These are phyloP conservation scores for Pleurotus eryngii DNA, from an alignment of 768 basidiomycete genomes.

Conservation along the genomic window DNA sequence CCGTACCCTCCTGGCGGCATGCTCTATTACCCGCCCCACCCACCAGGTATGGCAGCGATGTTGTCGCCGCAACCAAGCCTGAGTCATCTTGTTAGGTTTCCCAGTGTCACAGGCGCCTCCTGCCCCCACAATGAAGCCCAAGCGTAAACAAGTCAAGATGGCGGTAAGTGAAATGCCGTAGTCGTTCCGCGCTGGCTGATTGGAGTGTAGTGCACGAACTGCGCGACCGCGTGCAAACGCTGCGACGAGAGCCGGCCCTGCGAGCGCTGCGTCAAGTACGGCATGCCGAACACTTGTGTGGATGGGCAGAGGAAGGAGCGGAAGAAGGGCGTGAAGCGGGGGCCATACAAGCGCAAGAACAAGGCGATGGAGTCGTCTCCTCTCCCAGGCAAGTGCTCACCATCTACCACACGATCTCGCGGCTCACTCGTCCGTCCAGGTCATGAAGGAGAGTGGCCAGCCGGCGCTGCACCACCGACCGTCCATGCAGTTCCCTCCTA, in stretches of 20 bases:
- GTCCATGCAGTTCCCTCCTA: neutral
- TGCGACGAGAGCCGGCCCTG: conserved; percentile 89
- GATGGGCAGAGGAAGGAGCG: conserved; percentile 93
- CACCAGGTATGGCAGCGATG: conserved; percentile 27
- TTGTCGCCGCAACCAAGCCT: neutral
- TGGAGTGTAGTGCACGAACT: conserved; percentile 65
- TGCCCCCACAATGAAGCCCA: conserved; percentile 39
- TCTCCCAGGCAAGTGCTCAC: neutral
- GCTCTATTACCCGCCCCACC: conserved; percentile 38
- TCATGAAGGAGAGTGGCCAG: conserved; percentile 26
- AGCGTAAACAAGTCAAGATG: conserved; percentile 88
- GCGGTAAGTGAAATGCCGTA: conserved; percentile 40
- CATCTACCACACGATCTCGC: neutral
- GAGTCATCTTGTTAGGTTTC: neutral
- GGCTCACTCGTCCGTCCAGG: neutral
- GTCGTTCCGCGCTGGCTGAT: neutral
- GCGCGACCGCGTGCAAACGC: conserved; percentile 85
- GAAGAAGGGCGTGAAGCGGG: conserved; percentile 86
- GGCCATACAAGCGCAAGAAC: conserved; percentile 74
- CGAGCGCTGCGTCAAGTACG: conserved; percentile 87
- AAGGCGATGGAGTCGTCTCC: conserved; percentile 26
- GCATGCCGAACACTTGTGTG: conserved; percentile 69
- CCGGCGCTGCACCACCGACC: conserved; percentile 9
- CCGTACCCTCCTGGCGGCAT: conserved; percentile 36
- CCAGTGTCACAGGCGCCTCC: conserved; percentile 7